Evolutionary conservation across 352 stramenopile genomes (phyloP), one percentile per base, ranked within the genome.

Genomic region (Pilasporangium apinafurcum): DNA sequence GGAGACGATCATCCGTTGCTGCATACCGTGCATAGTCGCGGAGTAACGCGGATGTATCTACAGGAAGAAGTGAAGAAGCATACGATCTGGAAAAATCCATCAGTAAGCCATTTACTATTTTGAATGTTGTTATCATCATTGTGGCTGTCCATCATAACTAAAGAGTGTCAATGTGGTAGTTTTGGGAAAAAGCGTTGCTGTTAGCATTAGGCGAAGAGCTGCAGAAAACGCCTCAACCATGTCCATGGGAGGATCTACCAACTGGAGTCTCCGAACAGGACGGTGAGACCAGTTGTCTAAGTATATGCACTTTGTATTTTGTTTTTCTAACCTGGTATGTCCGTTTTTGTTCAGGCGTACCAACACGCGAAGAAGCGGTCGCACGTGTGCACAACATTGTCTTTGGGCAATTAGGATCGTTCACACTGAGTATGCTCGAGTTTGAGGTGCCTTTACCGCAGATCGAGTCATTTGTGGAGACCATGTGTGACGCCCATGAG

Each of bases 341-440:
- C n/a, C 40, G 30, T 12, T 36, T 12, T 22, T 44, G 18, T 13
- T 21, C 46, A 76, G 74, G 65, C 3, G 30, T 85, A 0, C 61
- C 68, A 17, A 85, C 73, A 13, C 78, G 81, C 20, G 74, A 93
- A 65, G 81, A 93, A 50, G 81, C 81, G 16, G 81, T 93, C 28
- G 75, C 65, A 18, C 76, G 75, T 8, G 78, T 93, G 16, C 81
- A 93, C 68, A 93, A 93, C 44, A 93, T 93, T 33, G 77, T 93
- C 45, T 93, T 93, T 43, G 81, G 81, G 2, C 81, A 93, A 52
- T 41, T 91, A 4, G 81, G 78, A 2, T 93, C 78, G 18, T 93
- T 91, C 53, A 93, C 78, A 7, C 44, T 93, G 38, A 93, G 81
- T 44, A 93, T 93, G 81, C 76, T 91, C 31, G 78, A 93, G 59